Conservation (phyloP, 257 asterid genomes). For the Lantana camara region DNA sequence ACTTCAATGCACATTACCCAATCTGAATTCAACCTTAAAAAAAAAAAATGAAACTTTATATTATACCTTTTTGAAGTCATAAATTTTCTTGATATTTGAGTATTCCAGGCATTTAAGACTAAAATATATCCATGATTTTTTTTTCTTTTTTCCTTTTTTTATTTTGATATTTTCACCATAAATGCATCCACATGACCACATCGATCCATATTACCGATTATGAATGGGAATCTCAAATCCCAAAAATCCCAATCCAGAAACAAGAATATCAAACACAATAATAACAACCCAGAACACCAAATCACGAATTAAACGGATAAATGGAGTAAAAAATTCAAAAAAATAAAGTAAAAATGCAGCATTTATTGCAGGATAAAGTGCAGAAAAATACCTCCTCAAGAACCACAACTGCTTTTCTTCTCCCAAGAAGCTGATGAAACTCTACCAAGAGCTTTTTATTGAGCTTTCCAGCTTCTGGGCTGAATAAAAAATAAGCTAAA, state of each 20-base stretch:
- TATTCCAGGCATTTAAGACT: constrained; percentile 4
- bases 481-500: constrained; percentile 17
- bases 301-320: neutral
- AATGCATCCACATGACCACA: constrained; percentile 17
- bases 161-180: no score
- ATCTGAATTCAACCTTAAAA: no score
- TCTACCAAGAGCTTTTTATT: constrained; percentile 27
- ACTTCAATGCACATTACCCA: no score
- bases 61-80: neutral
- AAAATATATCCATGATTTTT: neutral
- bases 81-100: neutral
- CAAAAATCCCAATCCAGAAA: constrained; percentile 6
- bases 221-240: neutral
- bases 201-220: neutral
- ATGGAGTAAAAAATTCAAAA: neutral
- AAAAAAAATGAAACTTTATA: no score
- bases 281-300: constrained; percentile 11
- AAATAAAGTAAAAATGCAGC: constrained; percentile 7
- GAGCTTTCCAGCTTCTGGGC: constrained; percentile 29
- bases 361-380: constrained; percentile 12
- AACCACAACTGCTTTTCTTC: constrained; percentile 25
- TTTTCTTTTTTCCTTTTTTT: no score
- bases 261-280: constrained; percentile 3
- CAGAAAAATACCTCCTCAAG: constrained; percentile 26
- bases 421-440: constrained; percentile 20